Conservation (phyloP, 352 stramenopile genomes). For the Phytophthora boehmeriae region DNA sequence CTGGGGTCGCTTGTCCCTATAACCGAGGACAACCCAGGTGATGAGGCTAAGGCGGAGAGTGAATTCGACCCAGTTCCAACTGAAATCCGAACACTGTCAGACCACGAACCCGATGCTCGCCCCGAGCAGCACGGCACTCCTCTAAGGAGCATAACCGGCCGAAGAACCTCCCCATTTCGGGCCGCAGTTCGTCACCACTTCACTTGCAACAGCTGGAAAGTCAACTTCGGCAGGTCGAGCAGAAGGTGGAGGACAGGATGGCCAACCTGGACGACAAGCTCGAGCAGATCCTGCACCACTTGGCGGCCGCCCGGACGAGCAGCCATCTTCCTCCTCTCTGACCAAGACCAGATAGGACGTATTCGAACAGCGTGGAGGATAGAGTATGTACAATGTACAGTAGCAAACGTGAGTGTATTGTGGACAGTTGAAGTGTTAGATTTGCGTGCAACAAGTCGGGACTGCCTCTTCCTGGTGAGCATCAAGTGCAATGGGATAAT, state of each 20-base stretch:
- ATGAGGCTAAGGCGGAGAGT: slow-evolving; percentile 17
- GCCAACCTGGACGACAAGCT: slow-evolving; percentile 35
- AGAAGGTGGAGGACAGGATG: slow-evolving; percentile 38
- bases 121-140: not conserved
- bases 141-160: slow-evolving; percentile 10
- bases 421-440: not conserved
- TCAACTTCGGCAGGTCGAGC: slow-evolving; percentile 29
- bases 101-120: not conserved
- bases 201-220: slow-evolving; percentile 33
- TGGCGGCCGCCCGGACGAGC: slow-evolving; percentile 6
- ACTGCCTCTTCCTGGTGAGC: not conserved
- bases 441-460: not conserved
- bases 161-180: slow-evolving; percentile 10
- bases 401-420: not conserved
- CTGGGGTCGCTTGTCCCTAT: slow-evolving; percentile 9
- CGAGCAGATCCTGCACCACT: slow-evolving; percentile 32
- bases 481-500: not conserved
- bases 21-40: slow-evolving; percentile 16
- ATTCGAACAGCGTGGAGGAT: not conserved
- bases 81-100: not conserved
- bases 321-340: not conserved
- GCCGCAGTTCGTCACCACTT: not conserved
- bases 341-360: not conserved
- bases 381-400: not conserved
- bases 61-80: not conserved